Evolutionary conservation across 176 grass and related monocot species (phyloP).

Genomic region (Urochloa ruziziensis): DNA sequence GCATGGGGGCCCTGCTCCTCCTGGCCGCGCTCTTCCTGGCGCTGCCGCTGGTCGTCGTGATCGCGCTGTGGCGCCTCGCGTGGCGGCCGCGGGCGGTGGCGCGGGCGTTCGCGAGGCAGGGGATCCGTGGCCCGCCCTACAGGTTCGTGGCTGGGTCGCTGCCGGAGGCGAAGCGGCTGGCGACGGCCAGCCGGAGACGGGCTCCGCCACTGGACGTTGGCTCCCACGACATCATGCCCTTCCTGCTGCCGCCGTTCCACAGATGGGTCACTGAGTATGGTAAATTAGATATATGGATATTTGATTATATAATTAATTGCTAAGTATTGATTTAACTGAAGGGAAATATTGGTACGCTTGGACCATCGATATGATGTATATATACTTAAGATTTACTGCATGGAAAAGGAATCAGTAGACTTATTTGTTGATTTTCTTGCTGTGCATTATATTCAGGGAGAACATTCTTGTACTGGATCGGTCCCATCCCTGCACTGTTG

Average conservation of each 20-base stretch:
- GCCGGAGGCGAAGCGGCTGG: conserved; percentile 28
- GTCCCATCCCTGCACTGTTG: conserved; percentile 29
- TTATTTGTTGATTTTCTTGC: too few relatives aligned
- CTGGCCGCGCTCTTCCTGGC: not conserved
- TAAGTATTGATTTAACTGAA: too few relatives aligned
- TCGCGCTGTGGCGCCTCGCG: conserved; percentile 23
- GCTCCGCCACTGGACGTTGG: conserved; percentile 15
- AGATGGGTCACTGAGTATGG: conserved; percentile 40
- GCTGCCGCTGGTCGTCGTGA: not conserved
- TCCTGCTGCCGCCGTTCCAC: not conserved
- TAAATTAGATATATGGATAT: not conserved
- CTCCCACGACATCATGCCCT: conserved; percentile 37
- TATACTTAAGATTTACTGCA: too few relatives aligned
- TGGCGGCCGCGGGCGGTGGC: conserved; percentile 31
- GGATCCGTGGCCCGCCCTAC: conserved; percentile 39
- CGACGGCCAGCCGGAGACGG: not conserved
- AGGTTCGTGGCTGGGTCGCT: conserved; percentile 28
- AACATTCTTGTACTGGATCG: conserved; percentile 57
- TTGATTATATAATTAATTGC: too few relatives aligned
- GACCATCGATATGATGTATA: too few relatives aligned
- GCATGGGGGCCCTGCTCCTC: not conserved
- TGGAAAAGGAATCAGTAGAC: too few relatives aligned
- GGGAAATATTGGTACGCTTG: too few relatives aligned
- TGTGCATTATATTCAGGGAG: conserved; percentile 21
- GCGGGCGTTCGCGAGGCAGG: conserved; percentile 28